Conservation (phyloP, 768 basidiomycete species). For the Atractiella rhizophila region DNA sequence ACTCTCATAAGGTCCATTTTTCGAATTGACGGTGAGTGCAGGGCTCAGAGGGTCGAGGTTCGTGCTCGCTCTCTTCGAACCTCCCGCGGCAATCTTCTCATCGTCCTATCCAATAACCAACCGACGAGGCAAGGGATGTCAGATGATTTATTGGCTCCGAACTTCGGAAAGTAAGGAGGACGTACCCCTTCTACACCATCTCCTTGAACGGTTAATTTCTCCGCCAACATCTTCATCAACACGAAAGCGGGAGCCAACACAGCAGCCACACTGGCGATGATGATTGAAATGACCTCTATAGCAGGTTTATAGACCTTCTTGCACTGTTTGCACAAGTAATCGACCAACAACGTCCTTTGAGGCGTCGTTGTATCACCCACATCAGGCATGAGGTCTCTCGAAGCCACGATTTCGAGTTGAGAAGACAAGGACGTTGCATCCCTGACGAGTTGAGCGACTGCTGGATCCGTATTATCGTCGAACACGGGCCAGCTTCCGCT, state of each 20-base stretch:
- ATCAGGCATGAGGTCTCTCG: slow-evolving; percentile 4
- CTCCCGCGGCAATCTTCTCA: too few species aligned
- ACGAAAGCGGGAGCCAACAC: slow-evolving; percentile 3
- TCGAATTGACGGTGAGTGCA: too few species aligned
- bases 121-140: too few species aligned
- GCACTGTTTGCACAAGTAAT: slow-evolving; percentile 3
- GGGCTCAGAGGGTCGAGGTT: too few species aligned
- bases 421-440: neutral
- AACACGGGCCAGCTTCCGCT: neutral
- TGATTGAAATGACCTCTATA: slow-evolving; percentile 2
- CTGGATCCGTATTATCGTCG: slow-evolving; percentile 1
- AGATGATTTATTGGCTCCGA: too few species aligned
- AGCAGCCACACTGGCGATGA: slow-evolving; percentile 1
- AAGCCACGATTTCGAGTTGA: slow-evolving; percentile 4
- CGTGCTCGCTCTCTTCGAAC: too few species aligned
- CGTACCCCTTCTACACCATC: too few species aligned
- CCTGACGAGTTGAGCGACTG: neutral
- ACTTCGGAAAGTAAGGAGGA: too few species aligned
- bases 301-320: slow-evolving; percentile 4
- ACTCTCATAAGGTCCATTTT: too few species aligned
- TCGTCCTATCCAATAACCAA: too few species aligned
- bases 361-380: neutral
- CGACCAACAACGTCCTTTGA: slow-evolving; percentile 1
- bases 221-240: slow-evolving; percentile 1
- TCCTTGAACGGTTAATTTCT: too few species aligned